Conservation (phyloP, 352 stramenopile species). For the Phytophthora fragariaefolia region DNA sequence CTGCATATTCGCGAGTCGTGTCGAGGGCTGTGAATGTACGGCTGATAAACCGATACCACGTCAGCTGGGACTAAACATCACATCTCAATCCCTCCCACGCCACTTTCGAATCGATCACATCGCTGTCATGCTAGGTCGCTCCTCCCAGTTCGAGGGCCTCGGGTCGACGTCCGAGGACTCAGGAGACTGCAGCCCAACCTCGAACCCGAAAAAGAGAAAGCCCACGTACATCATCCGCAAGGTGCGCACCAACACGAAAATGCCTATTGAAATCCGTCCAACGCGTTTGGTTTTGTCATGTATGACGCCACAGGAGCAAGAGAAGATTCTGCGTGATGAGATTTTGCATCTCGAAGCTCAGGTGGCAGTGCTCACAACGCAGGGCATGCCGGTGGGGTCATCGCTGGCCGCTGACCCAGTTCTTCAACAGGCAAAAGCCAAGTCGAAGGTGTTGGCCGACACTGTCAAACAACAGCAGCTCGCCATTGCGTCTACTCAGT, state of each 20-base stretch:
- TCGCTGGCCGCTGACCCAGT: constrained; percentile 6
- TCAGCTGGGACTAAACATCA: neutral
- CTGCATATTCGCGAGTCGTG: too few relatives aligned
- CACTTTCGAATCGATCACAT: neutral
- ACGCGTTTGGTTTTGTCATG: neutral
- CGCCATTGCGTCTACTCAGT: constrained; percentile 23
- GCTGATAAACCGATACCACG: neutral
- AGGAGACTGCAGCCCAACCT: neutral
- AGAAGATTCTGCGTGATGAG: constrained; percentile 8
- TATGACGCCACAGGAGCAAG: constrained; percentile 7
- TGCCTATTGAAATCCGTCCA: neutral
- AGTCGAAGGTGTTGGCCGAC: constrained; percentile 15
- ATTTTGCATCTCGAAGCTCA: constrained; percentile 25
- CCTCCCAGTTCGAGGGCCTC: neutral
- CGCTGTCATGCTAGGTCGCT: neutral
- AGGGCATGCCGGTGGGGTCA: constrained; percentile 14
- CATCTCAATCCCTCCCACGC: neutral
- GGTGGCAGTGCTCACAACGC: constrained; percentile 21
- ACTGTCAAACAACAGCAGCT: constrained; percentile 18
- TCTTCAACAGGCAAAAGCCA: constrained; percentile 7
- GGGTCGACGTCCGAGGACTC: neutral
- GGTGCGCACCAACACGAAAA: neutral
- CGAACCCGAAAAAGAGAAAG: neutral
- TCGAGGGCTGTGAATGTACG: too few relatives aligned
- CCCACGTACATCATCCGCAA: neutral